Evolutionary conservation across 208 protist species (phyloP), one percentile per base, ranked within the genome.

Genomic region (Acanthamoeba castellanii): DNA sequence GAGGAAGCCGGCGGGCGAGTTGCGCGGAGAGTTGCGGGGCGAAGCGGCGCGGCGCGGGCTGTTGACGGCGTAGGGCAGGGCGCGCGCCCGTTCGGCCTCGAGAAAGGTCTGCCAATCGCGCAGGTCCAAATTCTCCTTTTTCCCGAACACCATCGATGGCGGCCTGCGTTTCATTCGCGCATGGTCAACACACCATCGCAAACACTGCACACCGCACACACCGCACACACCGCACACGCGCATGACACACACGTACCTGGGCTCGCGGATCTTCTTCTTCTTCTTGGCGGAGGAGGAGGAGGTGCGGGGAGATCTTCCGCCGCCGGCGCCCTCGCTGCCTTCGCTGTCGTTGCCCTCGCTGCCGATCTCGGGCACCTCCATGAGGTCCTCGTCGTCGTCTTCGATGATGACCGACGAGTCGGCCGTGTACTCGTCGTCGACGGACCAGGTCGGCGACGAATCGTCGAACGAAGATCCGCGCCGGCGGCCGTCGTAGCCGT

Each of bases 321-420:
- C 37, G 37, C 37, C 37, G 37, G 37, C 64, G 64, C 64, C 64
- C 64, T 72, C 64, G 64, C 64, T 72, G 64, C 64, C 64, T 25
- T 72, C 64, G 64, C 64, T 72, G n/a, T 72, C 64, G 64, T 72
- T 72, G 64, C 64, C 64, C 64, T 72, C 64, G 64, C 64, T 72
- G 9, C 64, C 64, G 64, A 72, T 72, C n/a, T 72, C 64, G 64
- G 64, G 64, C n/a, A 72, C 64, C 64, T 72, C 64, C 64, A 72
- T 72, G 64, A 72, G 64, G n/a, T 72, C 64, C 11, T 72, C 64
- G 64, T 72, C 64, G 64, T 72, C 64, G 64, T 72, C 64, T 5
- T 72, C 64, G n/a, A 72, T 72, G 64, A 72, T 72, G 64, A 72
- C 30, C n/a, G 64, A 37, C 9, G 64, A 37, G n/a, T 72, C 64